These are phyloP conservation scores for Elongisporangium prolatum DNA, from an alignment of 352 stramenopile genomes.

Conservation along the genomic window DNA sequence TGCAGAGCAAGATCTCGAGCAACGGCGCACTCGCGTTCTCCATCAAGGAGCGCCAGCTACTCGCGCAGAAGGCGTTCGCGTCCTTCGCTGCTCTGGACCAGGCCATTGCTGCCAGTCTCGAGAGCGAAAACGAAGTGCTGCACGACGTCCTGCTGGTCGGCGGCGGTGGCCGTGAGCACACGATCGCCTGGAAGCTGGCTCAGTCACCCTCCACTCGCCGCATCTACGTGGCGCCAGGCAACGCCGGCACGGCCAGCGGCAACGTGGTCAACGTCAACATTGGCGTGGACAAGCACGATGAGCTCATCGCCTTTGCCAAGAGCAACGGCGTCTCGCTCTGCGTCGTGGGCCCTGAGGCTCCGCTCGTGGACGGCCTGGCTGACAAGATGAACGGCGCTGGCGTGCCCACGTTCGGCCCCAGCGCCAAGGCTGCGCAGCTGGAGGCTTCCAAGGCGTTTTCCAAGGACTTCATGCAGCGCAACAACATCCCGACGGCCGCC, in stretches of 20 bases:
- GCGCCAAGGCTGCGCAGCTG: conserved; percentile 91
- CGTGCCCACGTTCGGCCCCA: conserved; percentile 97
- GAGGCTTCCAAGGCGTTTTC: conserved; percentile 98
- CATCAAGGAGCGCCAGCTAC: conserved; percentile 52
- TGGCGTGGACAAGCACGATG: conserved; percentile 46
- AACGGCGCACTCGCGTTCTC: conserved; percentile 65
- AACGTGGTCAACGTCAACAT: conserved; percentile 84
- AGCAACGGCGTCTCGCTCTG: conserved; percentile 93
- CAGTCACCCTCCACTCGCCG: conserved; percentile 67
- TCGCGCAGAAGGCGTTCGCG: conserved; percentile 80
- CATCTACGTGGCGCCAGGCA: conserved; percentile 90
- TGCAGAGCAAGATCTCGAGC: conserved; percentile 55
- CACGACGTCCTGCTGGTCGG: conserved; percentile 92
- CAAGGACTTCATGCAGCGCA: conserved; percentile 99
- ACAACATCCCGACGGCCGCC: conserved; percentile 96
- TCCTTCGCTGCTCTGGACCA: conserved; percentile 73
- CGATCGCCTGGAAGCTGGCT: conserved; percentile 93
- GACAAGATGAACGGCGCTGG: conserved; percentile 91
- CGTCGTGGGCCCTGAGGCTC: conserved; percentile 96
- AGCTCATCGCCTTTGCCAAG: conserved; percentile 71
- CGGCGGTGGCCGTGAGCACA: conserved; percentile 91
- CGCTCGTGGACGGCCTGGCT: conserved; percentile 94
- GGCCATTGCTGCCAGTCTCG: conserved; percentile 17
- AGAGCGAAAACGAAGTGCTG: conserved; percentile 24
- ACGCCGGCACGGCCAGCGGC: conserved; percentile 31